These are phyloP conservation scores for Casuarina cunninghamiana DNA, from an alignment of 306 rosid genomes.

Conservation along the genomic window DNA sequence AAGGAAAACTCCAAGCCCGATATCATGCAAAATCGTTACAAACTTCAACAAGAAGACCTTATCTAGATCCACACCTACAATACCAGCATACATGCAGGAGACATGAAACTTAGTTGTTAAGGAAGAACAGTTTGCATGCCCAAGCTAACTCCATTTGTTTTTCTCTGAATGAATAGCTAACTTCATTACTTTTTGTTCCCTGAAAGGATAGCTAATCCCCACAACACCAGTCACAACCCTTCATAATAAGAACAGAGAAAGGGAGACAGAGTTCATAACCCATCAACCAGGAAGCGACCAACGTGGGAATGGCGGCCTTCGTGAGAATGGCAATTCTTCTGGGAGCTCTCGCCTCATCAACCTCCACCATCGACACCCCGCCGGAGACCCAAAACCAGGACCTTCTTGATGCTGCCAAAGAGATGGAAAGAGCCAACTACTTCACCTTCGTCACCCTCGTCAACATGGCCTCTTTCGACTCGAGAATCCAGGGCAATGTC, in stretches of 20 bases:
- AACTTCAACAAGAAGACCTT: neutral
- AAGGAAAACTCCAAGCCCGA: neutral
- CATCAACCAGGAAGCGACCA: neutral
- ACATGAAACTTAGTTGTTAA: conserved; percentile 53
- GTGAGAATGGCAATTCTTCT: neutral
- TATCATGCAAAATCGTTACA: neutral
- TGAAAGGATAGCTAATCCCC: neutral
- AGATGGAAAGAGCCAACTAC: conserved; percentile 72
- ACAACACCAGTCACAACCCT: neutral
- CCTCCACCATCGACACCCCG: conserved; percentile 1
- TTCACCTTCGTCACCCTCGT: conserved; percentile 61
- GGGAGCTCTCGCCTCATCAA: conserved; percentile 20
- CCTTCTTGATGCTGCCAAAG: conserved; percentile 40
- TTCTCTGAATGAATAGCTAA: neutral
- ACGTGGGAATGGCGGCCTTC: neutral
- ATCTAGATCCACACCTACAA: neutral
- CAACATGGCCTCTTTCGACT: conserved; percentile 49
- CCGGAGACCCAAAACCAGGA: conserved; percentile 17
- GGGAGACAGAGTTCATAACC: neutral
- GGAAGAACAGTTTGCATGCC: conserved; percentile 47
- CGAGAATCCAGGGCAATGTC: conserved; percentile 37
- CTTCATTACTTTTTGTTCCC: neutral
- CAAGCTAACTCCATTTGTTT: conserved; percentile 10
- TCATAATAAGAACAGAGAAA: conserved; percentile 4
- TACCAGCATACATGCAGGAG: conserved; percentile 28